Conservation (phyloP, 768 basidiomycete genomes). For the Hydnomerulius pinastri region DNA sequence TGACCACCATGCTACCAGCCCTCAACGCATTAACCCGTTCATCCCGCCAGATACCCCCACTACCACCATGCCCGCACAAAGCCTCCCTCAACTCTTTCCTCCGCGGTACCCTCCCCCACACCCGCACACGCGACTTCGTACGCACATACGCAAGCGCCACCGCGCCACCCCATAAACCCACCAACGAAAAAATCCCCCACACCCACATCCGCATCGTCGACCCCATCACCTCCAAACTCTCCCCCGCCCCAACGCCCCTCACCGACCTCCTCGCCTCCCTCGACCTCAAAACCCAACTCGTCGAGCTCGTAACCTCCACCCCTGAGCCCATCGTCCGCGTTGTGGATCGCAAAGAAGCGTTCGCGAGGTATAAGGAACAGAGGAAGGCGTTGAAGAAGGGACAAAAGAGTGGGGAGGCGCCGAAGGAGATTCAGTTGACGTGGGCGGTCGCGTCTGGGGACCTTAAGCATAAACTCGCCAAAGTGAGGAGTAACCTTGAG, state of each 20-base stretch:
- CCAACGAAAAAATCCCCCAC: slow-evolving; percentile 46
- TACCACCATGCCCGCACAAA: slow-evolving; percentile 4
- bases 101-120: slow-evolving; percentile 2
- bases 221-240: slow-evolving; percentile 43
- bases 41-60: slow-evolving; percentile 1
- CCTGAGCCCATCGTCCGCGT: slow-evolving; percentile 65
- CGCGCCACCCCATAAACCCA: slow-evolving; percentile 2
- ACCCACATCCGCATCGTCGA: slow-evolving; percentile 49
- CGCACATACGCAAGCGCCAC: neutral
- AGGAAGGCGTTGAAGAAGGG: slow-evolving; percentile 37
- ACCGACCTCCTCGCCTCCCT: slow-evolving; percentile 45
- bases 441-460: slow-evolving; percentile 67
- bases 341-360: slow-evolving; percentile 45
- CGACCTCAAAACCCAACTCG: slow-evolving; percentile 41
- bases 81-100: slow-evolving; percentile 6
- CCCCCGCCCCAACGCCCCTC: slow-evolving; percentile 35
- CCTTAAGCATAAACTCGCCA: slow-evolving; percentile 63
- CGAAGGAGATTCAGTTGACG: slow-evolving; percentile 73
- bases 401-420: slow-evolving; percentile 29
- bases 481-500: slow-evolving; percentile 56
- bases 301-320: slow-evolving; percentile 54
- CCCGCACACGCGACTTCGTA: neutral
- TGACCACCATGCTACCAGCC: neutral
- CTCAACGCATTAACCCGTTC: slow-evolving; percentile 8
- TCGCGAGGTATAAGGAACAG: slow-evolving; percentile 38